phyloP scores from a whole-genome alignment of 2,329 filamentous ascomycete species.

The Neurospora crassa region DNA sequence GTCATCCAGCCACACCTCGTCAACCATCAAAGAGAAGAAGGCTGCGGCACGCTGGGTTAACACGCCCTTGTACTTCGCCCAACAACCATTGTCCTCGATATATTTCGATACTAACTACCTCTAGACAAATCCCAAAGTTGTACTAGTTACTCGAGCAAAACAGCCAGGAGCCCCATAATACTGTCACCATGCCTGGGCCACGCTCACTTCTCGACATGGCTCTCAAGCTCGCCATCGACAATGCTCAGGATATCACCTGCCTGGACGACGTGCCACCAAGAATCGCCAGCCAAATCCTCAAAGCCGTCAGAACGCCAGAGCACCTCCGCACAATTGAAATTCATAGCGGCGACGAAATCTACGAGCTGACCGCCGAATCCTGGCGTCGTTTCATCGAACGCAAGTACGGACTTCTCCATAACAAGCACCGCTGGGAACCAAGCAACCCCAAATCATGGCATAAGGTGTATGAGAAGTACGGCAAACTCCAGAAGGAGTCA shows the following conservation, averaged over 20 bases:
- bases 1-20: neutral
- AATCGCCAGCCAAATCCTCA: slow-evolving; percentile 57
- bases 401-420: slow-evolving; percentile 58
- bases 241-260: slow-evolving; percentile 51
- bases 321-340: slow-evolving; percentile 69
- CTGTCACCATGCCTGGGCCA: slow-evolving; percentile 11
- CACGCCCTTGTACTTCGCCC: neutral
- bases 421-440: slow-evolving; percentile 54
- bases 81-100: neutral
- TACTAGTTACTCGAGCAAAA: neutral
- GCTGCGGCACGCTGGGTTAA: neutral
- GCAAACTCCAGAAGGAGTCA: slow-evolving; percentile 45
- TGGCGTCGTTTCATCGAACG: slow-evolving; percentile 73
- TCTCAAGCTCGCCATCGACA: slow-evolving; percentile 40
- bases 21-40: neutral
- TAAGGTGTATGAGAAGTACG: slow-evolving; percentile 64
- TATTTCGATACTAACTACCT: neutral
- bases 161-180: neutral
- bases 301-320: slow-evolving; percentile 59
- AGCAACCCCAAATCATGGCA: slow-evolving; percentile 64
- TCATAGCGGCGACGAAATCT: slow-evolving; percentile 62
- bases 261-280: slow-evolving; percentile 63
- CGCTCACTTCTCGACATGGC: slow-evolving; percentile 41
- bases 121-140: neutral
- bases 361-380: slow-evolving; percentile 57